Base-by-base conservation (phyloP, 805 yeast genomes). In the Lachancea mirantina region DNA sequence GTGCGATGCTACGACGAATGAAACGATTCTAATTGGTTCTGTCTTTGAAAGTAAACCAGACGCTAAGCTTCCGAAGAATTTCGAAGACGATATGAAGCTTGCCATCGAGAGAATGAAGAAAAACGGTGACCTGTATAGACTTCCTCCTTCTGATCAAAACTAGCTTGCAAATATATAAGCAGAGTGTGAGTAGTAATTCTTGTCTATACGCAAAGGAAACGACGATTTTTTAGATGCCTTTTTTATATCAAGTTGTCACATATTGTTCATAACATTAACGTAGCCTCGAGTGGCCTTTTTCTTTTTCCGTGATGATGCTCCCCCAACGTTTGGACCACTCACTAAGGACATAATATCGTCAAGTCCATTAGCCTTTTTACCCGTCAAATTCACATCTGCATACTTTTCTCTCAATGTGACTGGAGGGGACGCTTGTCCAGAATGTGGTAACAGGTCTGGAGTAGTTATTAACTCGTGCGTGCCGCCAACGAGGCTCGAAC, bases 1-100 rank as follows among this genome's bases (percentile, higher is more conserved):
- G 36, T 65, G 82, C 44, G 78, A 80, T 50, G 74, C 84, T 17
- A 66, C 70, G 35, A 59, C 77, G 35, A 63, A 78, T 47, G 65
- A 72, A 36, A 62, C 76, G 37, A 62, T 70, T 17, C 55, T 84
- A 45, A 73, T 83, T 38, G 84, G 84, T 26, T 67, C 82, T 24
- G 65, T 77, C 27, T 78, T 84, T 57, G 84, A 83, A 53, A 66
- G 71, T 40, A 54, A 61, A 40, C 67, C 70, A 9, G 49, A 45
- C 14, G 72, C 66, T 36, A 57, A 55, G 41, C 47, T 64, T 23
- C 57, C 60, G 4, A 41, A 35, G 27, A 38, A 38, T 22, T 41
- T 42, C 33, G 49, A 46, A 26, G 50, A 43, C 17, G 44, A 47
- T 23, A 51, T 46, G 21, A 46, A 50, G 30, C 33, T 40, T 6